Conservation (phyloP, 305 asterid species). For the Fraxinus floribunda region DNA sequence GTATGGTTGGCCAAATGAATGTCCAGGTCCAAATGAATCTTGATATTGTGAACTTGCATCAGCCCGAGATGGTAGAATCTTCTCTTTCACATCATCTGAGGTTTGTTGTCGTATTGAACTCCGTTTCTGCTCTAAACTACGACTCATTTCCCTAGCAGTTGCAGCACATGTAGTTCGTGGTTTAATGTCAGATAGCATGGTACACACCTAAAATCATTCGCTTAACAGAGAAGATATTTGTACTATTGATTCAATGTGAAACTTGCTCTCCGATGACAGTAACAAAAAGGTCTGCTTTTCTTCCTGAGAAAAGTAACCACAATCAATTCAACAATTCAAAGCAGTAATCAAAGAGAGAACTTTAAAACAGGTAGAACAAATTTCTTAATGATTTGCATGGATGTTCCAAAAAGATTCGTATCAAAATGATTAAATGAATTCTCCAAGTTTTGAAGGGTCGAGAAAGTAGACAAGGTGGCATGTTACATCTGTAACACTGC, state of each 20-base stretch:
- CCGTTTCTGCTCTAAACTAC: slow-evolving; percentile 33
- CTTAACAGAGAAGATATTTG: slow-evolving; percentile 7
- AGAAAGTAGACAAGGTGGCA: background rate
- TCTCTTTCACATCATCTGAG: slow-evolving; percentile 30
- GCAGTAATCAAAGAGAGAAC: background rate
- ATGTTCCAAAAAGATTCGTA: background rate
- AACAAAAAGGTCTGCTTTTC: slow-evolving; percentile 21
- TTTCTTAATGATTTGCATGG: background rate
- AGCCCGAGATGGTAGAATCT: slow-evolving; percentile 24
- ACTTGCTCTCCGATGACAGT: slow-evolving; percentile 12
- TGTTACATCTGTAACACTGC: background rate
- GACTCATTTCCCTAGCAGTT: slow-evolving; percentile 41
- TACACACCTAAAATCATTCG: slow-evolving; percentile 26
- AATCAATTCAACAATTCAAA: slow-evolving; percentile 13
- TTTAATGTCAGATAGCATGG: slow-evolving; percentile 31
- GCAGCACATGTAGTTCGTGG: slow-evolving; percentile 29
- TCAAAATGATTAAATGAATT: background rate
- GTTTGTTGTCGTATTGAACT: slow-evolving; percentile 30
- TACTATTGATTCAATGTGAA: background rate
- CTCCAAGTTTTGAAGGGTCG: background rate
- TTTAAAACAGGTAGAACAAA: background rate
- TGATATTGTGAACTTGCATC: slow-evolving; percentile 24
- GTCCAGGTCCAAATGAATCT: slow-evolving; percentile 28
- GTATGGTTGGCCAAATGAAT: slow-evolving; percentile 46
- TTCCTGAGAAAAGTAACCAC: slow-evolving; percentile 32